These are phyloP conservation scores for Mycena vulgaris DNA, from an alignment of 768 basidiomycete species.

Conservation along the genomic window DNA sequence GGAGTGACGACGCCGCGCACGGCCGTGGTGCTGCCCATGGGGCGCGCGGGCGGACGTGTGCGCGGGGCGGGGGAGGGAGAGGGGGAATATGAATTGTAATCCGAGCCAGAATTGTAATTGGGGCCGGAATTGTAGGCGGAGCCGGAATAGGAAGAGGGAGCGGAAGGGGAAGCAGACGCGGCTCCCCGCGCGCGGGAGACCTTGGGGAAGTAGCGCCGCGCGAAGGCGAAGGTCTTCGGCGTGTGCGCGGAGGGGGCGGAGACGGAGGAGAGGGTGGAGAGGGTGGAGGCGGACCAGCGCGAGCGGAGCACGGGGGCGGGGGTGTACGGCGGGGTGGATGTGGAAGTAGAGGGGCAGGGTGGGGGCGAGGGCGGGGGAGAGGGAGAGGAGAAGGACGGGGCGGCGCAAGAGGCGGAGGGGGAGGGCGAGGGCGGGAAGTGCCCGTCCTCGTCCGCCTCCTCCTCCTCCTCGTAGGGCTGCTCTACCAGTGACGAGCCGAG, in stretches of 20 bases:
- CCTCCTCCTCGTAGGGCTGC: no score
- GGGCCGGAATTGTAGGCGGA: not conserved
- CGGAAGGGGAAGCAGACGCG: not conserved
- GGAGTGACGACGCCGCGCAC: not conserved
- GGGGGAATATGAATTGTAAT: no score
- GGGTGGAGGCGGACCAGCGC: conserved; percentile 64
- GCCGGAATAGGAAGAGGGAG: not conserved
- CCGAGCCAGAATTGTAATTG: no score
- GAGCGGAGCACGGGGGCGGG: conserved; percentile 49
- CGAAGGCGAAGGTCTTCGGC: conserved; percentile 11
- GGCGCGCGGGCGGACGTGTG: not conserved
- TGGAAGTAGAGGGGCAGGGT: not conserved
- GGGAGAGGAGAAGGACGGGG: no score
- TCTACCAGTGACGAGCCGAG: no score
- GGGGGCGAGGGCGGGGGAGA: not conserved
- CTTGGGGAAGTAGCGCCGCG: not conserved
- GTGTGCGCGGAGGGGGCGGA: not conserved
- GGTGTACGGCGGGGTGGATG: no score
- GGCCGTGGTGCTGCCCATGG: not conserved
- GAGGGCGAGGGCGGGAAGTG: not conserved
- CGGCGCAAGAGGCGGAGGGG: no score
- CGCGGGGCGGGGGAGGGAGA: not conserved
- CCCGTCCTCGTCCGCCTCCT: no score
- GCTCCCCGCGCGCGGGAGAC: not conserved
- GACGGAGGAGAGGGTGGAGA: not conserved